Conservation (phyloP, 805 yeast genomes). For the Candida sonorensis region DNA sequence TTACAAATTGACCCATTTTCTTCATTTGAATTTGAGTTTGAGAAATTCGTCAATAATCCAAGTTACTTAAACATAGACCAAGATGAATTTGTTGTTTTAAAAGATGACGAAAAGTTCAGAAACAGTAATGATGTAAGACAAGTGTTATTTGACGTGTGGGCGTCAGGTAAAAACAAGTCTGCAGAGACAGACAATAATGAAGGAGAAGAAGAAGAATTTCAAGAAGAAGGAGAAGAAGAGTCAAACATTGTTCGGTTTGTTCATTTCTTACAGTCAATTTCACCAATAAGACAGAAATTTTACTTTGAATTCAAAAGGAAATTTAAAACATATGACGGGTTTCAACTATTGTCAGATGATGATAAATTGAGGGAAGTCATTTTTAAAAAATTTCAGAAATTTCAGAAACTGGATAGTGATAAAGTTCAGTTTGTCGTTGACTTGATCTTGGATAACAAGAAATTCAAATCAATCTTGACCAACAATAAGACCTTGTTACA, state of each 20-base stretch:
- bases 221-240: slow-evolving; percentile 4
- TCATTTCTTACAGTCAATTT: slow-evolving; percentile 6
- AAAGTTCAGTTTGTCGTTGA: too few relatives aligned
- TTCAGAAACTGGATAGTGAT: too few relatives aligned
- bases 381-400: slow-evolving; percentile 9
- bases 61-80: slow-evolving; percentile 16
- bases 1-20: slow-evolving; percentile 14
- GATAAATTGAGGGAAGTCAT: slow-evolving; percentile 13
- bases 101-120: not conserved
- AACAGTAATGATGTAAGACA: slow-evolving; percentile 5
- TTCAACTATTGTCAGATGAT: slow-evolving; percentile 7
- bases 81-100: slow-evolving; percentile 4
- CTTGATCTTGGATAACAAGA: too few relatives aligned
- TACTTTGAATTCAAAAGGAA: slow-evolving; percentile 24
- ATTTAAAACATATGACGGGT: slow-evolving; percentile 7
- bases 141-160: slow-evolving; percentile 20
- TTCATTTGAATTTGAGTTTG: slow-evolving; percentile 19
- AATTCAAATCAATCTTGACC: too few relatives aligned
- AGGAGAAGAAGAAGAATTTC: slow-evolving; percentile 1
- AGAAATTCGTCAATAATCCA: slow-evolving; percentile 14
- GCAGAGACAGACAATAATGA: not conserved
- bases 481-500: too few relatives aligned
- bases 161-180: slow-evolving; percentile 2
- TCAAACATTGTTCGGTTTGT: slow-evolving; percentile 5
- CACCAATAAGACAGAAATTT: slow-evolving; percentile 10